Conservation (phyloP, 148 eudicot genomes). For the Gaultheria prostrata region DNA sequence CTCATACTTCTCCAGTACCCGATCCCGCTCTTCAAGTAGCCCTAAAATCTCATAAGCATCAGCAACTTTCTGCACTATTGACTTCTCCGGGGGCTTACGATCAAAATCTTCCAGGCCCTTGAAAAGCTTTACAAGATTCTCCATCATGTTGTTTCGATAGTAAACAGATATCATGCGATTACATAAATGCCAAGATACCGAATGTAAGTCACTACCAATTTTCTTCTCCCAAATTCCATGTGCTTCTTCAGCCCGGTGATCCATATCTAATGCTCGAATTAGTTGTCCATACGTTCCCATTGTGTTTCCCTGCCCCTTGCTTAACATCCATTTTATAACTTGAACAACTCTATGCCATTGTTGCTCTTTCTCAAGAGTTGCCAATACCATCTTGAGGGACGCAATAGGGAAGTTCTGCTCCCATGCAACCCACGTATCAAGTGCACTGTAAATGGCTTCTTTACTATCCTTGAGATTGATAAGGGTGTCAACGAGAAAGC, state of each 20-base stretch:
- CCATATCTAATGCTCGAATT: conserved; percentile 85
- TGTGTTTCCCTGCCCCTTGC: conserved; percentile 96
- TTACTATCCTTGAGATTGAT: conserved; percentile 58
- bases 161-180: conserved; percentile 75
- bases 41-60: conserved; percentile 78
- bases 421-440: conserved; percentile 95
- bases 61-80: conserved; percentile 67
- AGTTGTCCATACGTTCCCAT: conserved; percentile 77
- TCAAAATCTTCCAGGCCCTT: conserved; percentile 72
- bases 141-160: conserved; percentile 74
- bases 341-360: conserved; percentile 89
- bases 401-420: conserved; percentile 84
- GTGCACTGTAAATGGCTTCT: conserved; percentile 67
- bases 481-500: conserved; percentile 56
- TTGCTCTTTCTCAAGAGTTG: conserved; percentile 70
- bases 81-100: conserved; percentile 72
- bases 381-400: conserved; percentile 56
- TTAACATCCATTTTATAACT: conserved; percentile 92
- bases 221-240: conserved; percentile 81
- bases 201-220: conserved; percentile 72
- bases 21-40: conserved; percentile 47
- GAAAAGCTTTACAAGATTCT: conserved; percentile 70
- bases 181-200: conserved; percentile 83
- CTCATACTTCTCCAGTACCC: conserved; percentile 67
- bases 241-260: conserved; percentile 79